Evolutionary conservation across 1,139 yeast species (phyloP).

Genomic region (Taphrina flavorubra): DNA sequence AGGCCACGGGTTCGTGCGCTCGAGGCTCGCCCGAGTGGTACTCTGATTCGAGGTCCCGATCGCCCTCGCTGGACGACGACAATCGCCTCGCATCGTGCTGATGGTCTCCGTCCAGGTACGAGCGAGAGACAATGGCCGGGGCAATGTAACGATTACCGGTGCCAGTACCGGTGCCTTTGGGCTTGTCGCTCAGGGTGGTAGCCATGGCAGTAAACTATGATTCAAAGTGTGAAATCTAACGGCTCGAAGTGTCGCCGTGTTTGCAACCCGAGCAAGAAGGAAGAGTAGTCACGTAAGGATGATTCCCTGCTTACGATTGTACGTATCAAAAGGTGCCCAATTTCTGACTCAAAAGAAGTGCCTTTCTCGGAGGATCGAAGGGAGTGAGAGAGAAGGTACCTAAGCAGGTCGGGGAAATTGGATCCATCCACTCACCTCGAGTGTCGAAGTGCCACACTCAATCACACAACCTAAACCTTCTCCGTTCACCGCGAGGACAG

Average conservation of each 20-base stretch:
- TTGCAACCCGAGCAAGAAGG: neutral
- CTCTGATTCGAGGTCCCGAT: slow-evolving; percentile 8
- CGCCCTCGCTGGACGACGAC: slow-evolving; percentile 3
- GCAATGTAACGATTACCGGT: slow-evolving; percentile 12
- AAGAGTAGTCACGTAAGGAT: too few relatives aligned
- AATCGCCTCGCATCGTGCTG: neutral
- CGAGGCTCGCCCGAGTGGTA: slow-evolving; percentile 5
- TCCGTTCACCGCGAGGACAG: neutral
- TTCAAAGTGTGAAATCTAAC: neutral
- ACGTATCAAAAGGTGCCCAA: too few relatives aligned
- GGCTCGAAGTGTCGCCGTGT: neutral
- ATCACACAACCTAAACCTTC: too few relatives aligned
- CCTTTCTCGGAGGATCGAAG: too few relatives aligned
- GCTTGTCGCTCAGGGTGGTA: slow-evolving; percentile 30
- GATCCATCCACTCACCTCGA: too few relatives aligned
- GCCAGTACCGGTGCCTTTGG: slow-evolving; percentile 19
- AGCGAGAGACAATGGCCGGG: slow-evolving; percentile 4
- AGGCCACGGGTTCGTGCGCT: neutral
- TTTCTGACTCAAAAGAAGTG: too few relatives aligned
- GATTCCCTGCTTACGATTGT: neutral
- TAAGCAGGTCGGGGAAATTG: too few relatives aligned
- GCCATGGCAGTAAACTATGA: slow-evolving; percentile 11
- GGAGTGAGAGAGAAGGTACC: too few relatives aligned
- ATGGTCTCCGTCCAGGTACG: neutral
- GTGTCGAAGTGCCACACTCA: too few relatives aligned